A percentile compares a stretch with the other conserved stretches of the same genome.
These are phyloP conservation scores for Hypoxylon sp. DNA, from an alignment of 2,329 filamentous ascomycete genomes.

Conservation along the genomic window DNA sequence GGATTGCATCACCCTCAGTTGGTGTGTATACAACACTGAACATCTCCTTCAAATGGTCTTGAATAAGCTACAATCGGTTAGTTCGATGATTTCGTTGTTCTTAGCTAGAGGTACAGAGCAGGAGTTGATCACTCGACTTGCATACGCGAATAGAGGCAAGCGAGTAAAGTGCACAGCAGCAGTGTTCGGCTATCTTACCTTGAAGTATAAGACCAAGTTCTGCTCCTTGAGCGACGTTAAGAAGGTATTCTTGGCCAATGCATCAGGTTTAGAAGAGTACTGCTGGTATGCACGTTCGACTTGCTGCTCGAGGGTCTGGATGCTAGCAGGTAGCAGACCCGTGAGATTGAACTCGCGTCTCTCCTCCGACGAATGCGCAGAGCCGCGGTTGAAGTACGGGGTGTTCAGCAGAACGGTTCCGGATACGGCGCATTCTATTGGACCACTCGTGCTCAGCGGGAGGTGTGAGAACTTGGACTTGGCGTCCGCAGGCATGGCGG, in stretches of 20 bases:
- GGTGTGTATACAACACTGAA: conserved; percentile 92
- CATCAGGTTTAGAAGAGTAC: conserved; percentile 71
- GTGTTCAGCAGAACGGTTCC: conserved; percentile 71
- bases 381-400: conserved; percentile 85
- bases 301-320: conserved; percentile 83
- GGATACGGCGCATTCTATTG: conserved; percentile 62
- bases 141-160: background rate
- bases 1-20: conserved; percentile 89
- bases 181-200: conserved; percentile 57
- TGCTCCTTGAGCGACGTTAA: conserved; percentile 87
- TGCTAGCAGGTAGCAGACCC: conserved; percentile 77
- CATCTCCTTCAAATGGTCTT: conserved; percentile 87
- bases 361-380: conserved; percentile 78
- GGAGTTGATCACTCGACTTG: background rate
- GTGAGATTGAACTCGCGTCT: conserved; percentile 76
- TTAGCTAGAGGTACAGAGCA: too few relatives aligned
- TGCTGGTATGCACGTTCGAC: conserved; percentile 83
- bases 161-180: background rate
- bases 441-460: conserved; percentile 62
- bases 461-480: conserved; percentile 58
- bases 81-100: background rate
- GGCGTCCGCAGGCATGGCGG: conserved; percentile 48
- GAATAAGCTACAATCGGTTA: conserved; percentile 67
- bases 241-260: conserved; percentile 88
- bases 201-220: conserved; percentile 86